phyloP scores from a whole-genome alignment of 2,329 filamentous ascomycete genomes.

The Fusarium poae region DNA sequence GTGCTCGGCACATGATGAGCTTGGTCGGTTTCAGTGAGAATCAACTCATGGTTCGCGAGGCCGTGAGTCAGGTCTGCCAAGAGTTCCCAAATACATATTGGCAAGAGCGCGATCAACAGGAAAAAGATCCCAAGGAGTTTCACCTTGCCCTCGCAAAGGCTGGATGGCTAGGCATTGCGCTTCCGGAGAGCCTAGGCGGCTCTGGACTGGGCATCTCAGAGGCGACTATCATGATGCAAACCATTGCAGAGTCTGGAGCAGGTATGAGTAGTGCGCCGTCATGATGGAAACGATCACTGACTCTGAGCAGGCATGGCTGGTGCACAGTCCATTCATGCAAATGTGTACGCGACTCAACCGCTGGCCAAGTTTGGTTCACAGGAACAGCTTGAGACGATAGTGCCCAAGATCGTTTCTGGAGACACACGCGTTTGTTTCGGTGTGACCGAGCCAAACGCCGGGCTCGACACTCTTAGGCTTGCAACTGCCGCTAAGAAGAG shows the following conservation, averaged over 20 bases:
- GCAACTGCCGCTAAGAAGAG: constrained; percentile 71
- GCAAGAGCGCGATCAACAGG: constrained; percentile 78
- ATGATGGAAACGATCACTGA: not conserved
- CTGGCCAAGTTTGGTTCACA: constrained; percentile 78
- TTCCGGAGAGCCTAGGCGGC: constrained; percentile 81
- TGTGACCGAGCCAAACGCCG: constrained; percentile 84
- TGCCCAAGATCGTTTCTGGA: constrained; percentile 79
- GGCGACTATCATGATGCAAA: constrained; percentile 89
- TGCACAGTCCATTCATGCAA: constrained; percentile 72
- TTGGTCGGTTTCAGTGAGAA: constrained; percentile 78
- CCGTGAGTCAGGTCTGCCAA: constrained; percentile 75
- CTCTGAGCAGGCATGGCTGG: constrained; percentile 68
- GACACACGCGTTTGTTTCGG: constrained; percentile 82
- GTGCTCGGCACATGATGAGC: constrained; percentile 71
- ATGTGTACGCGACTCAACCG: constrained; percentile 81
- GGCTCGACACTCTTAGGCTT: constrained; percentile 81
- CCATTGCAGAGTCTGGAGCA: constrained; percentile 81
- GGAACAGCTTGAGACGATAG: constrained; percentile 72
- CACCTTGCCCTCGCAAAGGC: constrained; percentile 79
- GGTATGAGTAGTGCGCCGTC: constrained; percentile 56
- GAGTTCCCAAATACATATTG: constrained; percentile 82
- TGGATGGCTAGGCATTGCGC: constrained; percentile 85
- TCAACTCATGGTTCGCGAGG: constrained; percentile 79
- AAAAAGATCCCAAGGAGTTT: constrained; percentile 79
- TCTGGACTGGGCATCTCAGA: constrained; percentile 83